A percentile compares a stretch with the other conserved stretches of the same genome.
phyloP scores from a whole-genome alignment of 179 eudicot genomes.

The Nepenthes alata region DNA sequence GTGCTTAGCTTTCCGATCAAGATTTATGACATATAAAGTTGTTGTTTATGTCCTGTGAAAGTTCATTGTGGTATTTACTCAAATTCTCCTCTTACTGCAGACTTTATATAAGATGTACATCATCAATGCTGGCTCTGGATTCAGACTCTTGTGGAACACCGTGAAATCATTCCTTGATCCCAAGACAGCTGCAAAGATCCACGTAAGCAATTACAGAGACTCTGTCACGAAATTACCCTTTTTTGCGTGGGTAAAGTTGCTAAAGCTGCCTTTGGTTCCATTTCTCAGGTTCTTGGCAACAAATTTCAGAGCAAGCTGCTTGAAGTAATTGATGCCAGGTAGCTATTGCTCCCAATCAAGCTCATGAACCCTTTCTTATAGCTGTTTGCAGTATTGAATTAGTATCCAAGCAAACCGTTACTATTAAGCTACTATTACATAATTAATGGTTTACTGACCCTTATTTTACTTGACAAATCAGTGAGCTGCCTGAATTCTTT shows the following conservation, averaged over 20 bases:
- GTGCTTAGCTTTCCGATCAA: not conserved
- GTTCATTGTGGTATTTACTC: no score
- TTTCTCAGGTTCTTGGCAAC: slow-evolving; percentile 61
- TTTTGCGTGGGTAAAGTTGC: not conserved
- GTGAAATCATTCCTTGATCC: slow-evolving; percentile 82
- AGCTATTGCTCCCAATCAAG: not conserved
- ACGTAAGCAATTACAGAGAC: slow-evolving; percentile 27
- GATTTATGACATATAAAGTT: no score
- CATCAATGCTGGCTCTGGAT: slow-evolving; percentile 88
- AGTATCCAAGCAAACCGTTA: no score
- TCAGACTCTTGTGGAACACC: slow-evolving; percentile 74
- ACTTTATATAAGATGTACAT: slow-evolving; percentile 76
- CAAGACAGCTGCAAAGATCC: slow-evolving; percentile 71
- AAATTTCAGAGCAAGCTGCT: slow-evolving; percentile 84
- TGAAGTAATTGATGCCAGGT: slow-evolving; percentile 85
- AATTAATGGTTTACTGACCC: no score
- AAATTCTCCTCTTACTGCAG: slow-evolving; percentile 17
- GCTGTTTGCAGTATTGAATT: no score
- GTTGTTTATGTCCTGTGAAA: no score
- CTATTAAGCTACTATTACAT: no score
- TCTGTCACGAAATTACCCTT: not conserved
- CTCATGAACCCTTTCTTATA: no score
- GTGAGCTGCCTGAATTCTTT: slow-evolving; percentile 81
- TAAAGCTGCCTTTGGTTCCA: slow-evolving; percentile 7
- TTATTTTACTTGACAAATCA: slow-evolving; percentile 9